A percentile compares a stretch with the other conserved stretches of the same genome.
These are phyloP conservation scores for Carallia pectinifolia DNA, from an alignment of 345 rosid genomes.

Conservation along the genomic window DNA sequence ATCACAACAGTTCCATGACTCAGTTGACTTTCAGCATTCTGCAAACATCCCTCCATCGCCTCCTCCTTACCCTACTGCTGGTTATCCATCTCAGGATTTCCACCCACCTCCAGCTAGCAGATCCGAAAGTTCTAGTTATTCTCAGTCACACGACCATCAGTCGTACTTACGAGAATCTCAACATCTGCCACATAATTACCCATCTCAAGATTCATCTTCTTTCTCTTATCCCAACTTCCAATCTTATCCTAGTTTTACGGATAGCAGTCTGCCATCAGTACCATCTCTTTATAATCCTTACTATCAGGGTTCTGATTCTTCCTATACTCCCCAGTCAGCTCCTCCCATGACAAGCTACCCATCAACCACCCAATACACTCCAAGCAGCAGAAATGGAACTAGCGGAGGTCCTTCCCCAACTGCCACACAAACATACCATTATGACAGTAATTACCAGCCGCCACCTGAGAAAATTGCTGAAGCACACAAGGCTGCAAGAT, in stretches of 20 bases:
- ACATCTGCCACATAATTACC: slow-evolving; percentile 51
- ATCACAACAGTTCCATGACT: slow-evolving; percentile 19
- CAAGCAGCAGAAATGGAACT: slow-evolving; percentile 49
- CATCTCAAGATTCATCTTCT: slow-evolving; percentile 52
- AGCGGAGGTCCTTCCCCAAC: slow-evolving; percentile 41
- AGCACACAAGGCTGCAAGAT: slow-evolving; percentile 97
- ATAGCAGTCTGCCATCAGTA: slow-evolving; percentile 72
- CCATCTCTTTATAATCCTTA: slow-evolving; percentile 59
- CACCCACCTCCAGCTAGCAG: slow-evolving; percentile 45
- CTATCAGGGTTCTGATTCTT: slow-evolving; percentile 67
- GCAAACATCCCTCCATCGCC: slow-evolving; percentile 27
- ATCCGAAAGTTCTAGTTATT: slow-evolving; percentile 45
- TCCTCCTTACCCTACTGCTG: slow-evolving; percentile 37
- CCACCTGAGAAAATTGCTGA: slow-evolving; percentile 80
- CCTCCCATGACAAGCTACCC: slow-evolving; percentile 55
- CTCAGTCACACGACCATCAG: slow-evolving; percentile 56
- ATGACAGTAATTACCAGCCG: slow-evolving; percentile 85
- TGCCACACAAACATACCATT: slow-evolving; percentile 48
- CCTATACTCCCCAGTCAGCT: slow-evolving; percentile 52
- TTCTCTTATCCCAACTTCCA: slow-evolving; percentile 78
- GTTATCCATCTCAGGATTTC: slow-evolving; percentile 57
- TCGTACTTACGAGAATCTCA: slow-evolving; percentile 57
- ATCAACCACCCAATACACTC: slow-evolving; percentile 46
- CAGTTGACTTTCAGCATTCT: slow-evolving; percentile 16
- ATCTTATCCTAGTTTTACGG: slow-evolving; percentile 81